Percentiles rank a stretch among this genome's conserved stretches.
Evolutionary conservation across 2,329 filamentous ascomycete species (phyloP).

Genomic region (Hypoxylon sp.): DNA sequence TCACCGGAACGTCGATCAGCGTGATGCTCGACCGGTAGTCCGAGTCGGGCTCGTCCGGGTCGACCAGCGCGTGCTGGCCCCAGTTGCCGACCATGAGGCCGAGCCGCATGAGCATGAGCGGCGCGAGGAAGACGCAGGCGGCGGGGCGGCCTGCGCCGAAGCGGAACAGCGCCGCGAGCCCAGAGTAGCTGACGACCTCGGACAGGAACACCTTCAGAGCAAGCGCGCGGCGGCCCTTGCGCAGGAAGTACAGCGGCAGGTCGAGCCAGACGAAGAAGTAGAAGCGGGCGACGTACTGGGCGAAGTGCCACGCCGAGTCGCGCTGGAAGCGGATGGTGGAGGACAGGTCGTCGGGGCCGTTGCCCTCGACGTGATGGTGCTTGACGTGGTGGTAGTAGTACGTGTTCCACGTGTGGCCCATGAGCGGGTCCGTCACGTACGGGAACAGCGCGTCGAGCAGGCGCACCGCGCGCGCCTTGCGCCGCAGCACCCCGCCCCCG

Average conservation of each 20-base stretch:
- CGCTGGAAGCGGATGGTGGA: constrained; percentile 80
- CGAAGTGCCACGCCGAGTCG: constrained; percentile 70
- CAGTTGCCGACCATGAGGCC: constrained; percentile 85
- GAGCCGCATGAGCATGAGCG: constrained; percentile 70
- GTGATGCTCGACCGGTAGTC: constrained; percentile 83
- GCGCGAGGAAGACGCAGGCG: constrained; percentile 71
- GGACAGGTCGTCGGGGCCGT: constrained; percentile 78
- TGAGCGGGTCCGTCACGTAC: constrained; percentile 76
- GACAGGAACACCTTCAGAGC: constrained; percentile 66
- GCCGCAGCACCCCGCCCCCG: constrained; percentile 71
- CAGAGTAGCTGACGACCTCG: constrained; percentile 65
- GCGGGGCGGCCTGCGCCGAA: constrained; percentile 65
- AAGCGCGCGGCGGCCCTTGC: constrained; percentile 63
- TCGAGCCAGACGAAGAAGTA: constrained; percentile 78
- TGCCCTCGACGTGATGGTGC: constrained; percentile 83
- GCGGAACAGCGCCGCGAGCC: constrained; percentile 59
- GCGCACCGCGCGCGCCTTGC: constrained; percentile 51
- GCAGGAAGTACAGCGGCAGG: constrained; percentile 75
- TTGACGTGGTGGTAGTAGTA: constrained; percentile 90
- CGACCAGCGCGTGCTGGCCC: constrained; percentile 84
- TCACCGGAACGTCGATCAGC: constrained; percentile 77
- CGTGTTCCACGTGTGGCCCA: constrained; percentile 86
- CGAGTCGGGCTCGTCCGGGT: constrained; percentile 76
- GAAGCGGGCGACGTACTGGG: constrained; percentile 78
- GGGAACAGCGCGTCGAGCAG: constrained; percentile 72